A percentile compares a stretch with the other conserved stretches of the same genome.
Evolutionary conservation across 495 filamentous ascomycete genomes (phyloP).

Genomic region (Penicillium verhagenii): DNA sequence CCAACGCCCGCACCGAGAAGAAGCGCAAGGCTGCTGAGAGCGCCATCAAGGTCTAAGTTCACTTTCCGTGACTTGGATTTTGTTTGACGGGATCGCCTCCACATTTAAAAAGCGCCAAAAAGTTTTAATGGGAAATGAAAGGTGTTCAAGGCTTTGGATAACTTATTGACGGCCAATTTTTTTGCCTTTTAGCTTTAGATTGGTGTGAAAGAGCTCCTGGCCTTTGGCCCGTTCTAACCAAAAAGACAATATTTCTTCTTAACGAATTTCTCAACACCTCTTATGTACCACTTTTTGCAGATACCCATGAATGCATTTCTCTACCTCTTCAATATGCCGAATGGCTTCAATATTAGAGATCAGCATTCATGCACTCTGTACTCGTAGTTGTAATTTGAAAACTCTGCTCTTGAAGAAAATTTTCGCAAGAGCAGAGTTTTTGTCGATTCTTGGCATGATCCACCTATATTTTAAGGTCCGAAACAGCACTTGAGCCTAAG

Average conservation of each 20-base stretch:
- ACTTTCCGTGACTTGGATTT: conserved; percentile 18
- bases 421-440: not conserved
- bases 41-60: conserved; percentile 90
- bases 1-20: conserved; percentile 88
- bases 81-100: conserved; percentile 28
- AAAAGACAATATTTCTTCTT: conserved; percentile 29
- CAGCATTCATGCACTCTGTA: conserved; percentile 31
- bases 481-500: too few species aligned
- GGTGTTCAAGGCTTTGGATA: conserved; percentile 30
- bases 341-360: conserved; percentile 21
- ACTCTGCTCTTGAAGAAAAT: not conserved
- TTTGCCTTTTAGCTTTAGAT: conserved; percentile 43
- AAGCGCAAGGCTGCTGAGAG: conserved; percentile 90
- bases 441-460: not conserved
- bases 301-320: conserved; percentile 54
- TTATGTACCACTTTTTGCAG: conserved; percentile 45
- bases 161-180: conserved; percentile 33
- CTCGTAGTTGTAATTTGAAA: too few species aligned
- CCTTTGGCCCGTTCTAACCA: conserved; percentile 28
- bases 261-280: conserved; percentile 25
- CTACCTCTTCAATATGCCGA: conserved; percentile 24
- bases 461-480: too few species aligned
- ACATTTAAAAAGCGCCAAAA: conserved; percentile 24
- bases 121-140: conserved; percentile 24
- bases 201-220: conserved; percentile 30